Conservation (phyloP, 2,329 filamentous ascomycete species). For the Alternaria ventricosa region DNA sequence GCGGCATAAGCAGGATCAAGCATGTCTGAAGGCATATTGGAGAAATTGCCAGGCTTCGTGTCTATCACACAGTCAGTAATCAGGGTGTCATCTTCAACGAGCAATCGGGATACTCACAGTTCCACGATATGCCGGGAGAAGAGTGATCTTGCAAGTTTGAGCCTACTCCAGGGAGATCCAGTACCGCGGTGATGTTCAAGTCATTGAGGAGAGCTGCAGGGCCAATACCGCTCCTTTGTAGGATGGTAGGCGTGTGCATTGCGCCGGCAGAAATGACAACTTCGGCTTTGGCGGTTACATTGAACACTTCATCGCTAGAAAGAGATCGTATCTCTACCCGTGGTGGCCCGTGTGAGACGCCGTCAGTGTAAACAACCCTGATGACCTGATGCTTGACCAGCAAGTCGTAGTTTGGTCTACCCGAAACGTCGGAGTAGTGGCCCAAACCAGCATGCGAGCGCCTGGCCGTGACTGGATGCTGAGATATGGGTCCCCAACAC, state of each 20-base stretch:
- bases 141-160: conserved; percentile 67
- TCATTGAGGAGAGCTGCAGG: conserved; percentile 53
- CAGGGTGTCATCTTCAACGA: too few species aligned
- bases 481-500: conserved; percentile 11
- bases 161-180: conserved; percentile 66
- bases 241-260: conserved; percentile 59
- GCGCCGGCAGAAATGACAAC: conserved; percentile 55
- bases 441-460: conserved; percentile 16
- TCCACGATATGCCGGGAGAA: conserved; percentile 2
- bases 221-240: conserved; percentile 68
- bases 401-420: conserved; percentile 17
- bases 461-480: conserved; percentile 7
- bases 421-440: conserved; percentile 10
- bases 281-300: background rate
- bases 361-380: conserved; percentile 4
- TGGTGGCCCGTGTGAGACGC: conserved; percentile 1
- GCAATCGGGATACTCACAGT: background rate
- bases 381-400: conserved; percentile 8
- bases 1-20: conserved; percentile 4
- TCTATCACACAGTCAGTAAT: background rate
- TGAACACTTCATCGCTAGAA: background rate
- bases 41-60: conserved; percentile 7
- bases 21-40: conserved; percentile 8
- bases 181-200: conserved; percentile 55
- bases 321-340: conserved; percentile 39